A percentile compares a stretch with the other conserved stretches of the same genome.
These are phyloP conservation scores for Cnidoscolus chayamansa DNA, from an alignment of 441 rosid species.

Conservation along the genomic window DNA sequence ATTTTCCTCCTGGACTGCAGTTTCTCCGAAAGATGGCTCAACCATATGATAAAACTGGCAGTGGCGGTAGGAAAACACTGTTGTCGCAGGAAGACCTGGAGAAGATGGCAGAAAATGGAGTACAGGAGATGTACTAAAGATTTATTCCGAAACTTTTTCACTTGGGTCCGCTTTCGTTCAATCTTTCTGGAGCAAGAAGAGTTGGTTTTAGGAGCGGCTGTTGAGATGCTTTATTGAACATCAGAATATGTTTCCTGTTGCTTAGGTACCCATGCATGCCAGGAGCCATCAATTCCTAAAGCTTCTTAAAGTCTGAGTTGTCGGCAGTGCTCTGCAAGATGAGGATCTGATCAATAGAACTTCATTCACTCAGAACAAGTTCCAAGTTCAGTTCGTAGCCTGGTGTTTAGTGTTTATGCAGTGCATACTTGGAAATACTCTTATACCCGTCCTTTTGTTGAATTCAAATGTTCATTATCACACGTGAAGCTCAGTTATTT, in stretches of 20 bases:
- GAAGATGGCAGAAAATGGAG: constrained; percentile 45
- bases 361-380: too few relatives aligned
- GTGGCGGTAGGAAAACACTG: constrained; percentile 63
- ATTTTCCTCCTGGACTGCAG: constrained; percentile 33
- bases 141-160: not conserved
- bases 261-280: too few relatives aligned
- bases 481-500: too few relatives aligned
- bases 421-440: too few relatives aligned
- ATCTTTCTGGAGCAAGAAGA: not conserved
- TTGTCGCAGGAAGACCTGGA: constrained; percentile 73
- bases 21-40: constrained; percentile 96
- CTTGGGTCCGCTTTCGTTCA: not conserved
- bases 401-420: too few relatives aligned
- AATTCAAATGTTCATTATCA: too few relatives aligned
- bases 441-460: too few relatives aligned
- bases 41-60: constrained; percentile 73
- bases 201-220: not conserved
- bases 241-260: not conserved
- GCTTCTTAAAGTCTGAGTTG: too few relatives aligned
- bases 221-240: not conserved
- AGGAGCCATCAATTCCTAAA: not conserved
- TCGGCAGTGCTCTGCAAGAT: too few relatives aligned
- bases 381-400: too few relatives aligned
- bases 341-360: too few relatives aligned
- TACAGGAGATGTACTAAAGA: constrained; percentile 39